These are phyloP conservation scores for Penicillium hordei DNA, from an alignment of 2,329 filamentous ascomycete species.

Conservation along the genomic window DNA sequence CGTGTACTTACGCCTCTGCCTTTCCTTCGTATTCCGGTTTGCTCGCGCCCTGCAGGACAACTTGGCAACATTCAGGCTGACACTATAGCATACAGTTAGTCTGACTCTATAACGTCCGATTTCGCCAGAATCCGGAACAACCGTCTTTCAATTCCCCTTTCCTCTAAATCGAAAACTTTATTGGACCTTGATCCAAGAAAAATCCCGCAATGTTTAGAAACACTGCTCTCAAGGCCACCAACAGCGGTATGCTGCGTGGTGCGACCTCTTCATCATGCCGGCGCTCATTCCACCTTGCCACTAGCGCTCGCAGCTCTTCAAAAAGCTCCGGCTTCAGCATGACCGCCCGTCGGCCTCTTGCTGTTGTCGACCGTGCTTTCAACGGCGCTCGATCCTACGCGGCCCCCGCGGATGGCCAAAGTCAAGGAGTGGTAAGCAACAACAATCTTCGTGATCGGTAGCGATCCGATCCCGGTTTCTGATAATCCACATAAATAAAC, in stretches of 20 bases:
- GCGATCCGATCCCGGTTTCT: constrained; percentile 10
- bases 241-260: constrained; percentile 40
- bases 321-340: constrained; percentile 39
- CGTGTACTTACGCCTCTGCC: constrained; percentile 25
- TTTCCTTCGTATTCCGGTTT: constrained; percentile 28
- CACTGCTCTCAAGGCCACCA: constrained; percentile 42
- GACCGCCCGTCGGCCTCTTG: constrained; percentile 44
- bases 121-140: constrained; percentile 6
- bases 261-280: constrained; percentile 34
- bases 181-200: constrained; percentile 24
- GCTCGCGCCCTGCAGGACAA: constrained; percentile 17
- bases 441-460: constrained; percentile 16
- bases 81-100: not conserved
- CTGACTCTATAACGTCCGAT: constrained; percentile 5
- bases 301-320: constrained; percentile 32
- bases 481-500: constrained; percentile 1
- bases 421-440: constrained; percentile 60
- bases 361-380: constrained; percentile 40
- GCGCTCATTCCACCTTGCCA: constrained; percentile 36
- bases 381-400: constrained; percentile 57
- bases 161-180: constrained; percentile 8
- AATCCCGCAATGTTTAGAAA: constrained; percentile 42
- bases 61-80: constrained; percentile 19
- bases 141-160: not conserved
- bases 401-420: constrained; percentile 57